Percentiles rank a stretch among this genome's conserved stretches.
Evolutionary conservation across 192 early-diverging fungal genomes (phyloP).

Genomic region (Ambispora gerdemannii): DNA sequence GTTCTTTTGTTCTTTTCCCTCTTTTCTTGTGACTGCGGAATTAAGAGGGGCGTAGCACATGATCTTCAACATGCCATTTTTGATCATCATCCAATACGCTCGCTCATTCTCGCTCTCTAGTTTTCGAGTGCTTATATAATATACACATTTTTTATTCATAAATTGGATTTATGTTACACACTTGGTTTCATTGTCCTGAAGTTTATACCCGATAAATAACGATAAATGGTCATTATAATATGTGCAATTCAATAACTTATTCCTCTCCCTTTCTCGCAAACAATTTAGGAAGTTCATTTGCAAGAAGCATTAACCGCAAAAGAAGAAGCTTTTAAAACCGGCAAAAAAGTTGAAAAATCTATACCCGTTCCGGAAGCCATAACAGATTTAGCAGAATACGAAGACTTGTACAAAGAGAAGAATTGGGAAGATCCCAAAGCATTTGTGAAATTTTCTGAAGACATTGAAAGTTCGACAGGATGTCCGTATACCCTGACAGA

Average conservation of each 20-base stretch:
- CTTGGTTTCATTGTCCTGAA: too few species aligned
- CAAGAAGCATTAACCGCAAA: constrained; percentile 86
- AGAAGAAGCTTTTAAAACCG: constrained; percentile 60
- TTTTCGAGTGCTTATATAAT: too few species aligned
- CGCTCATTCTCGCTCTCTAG: too few species aligned
- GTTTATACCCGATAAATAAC: too few species aligned
- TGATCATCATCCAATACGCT: too few species aligned
- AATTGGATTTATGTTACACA: too few species aligned
- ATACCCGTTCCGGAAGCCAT: constrained; percentile 96
- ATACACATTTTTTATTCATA: too few species aligned
- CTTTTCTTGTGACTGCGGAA: too few species aligned
- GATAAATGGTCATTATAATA: constrained; percentile 13
- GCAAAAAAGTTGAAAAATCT: constrained; percentile 51
- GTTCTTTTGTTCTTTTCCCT: too few species aligned
- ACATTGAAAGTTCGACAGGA: constrained; percentile 84
- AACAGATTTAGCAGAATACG: constrained; percentile 61
- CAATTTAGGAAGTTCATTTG: constrained; percentile 83
- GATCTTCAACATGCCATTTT: too few species aligned
- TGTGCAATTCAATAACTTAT: constrained; percentile 7
- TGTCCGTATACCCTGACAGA: constrained; percentile 90
- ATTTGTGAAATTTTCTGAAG: constrained; percentile 81
- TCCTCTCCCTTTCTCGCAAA: constrained; percentile 12
- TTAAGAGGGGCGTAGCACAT: too few species aligned
- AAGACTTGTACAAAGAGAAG: constrained; percentile 61
- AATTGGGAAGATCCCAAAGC: constrained; percentile 71